These are phyloP conservation scores for Polychaeton citri DNA, from an alignment of 2,329 filamentous ascomycete genomes.

Conservation along the genomic window DNA sequence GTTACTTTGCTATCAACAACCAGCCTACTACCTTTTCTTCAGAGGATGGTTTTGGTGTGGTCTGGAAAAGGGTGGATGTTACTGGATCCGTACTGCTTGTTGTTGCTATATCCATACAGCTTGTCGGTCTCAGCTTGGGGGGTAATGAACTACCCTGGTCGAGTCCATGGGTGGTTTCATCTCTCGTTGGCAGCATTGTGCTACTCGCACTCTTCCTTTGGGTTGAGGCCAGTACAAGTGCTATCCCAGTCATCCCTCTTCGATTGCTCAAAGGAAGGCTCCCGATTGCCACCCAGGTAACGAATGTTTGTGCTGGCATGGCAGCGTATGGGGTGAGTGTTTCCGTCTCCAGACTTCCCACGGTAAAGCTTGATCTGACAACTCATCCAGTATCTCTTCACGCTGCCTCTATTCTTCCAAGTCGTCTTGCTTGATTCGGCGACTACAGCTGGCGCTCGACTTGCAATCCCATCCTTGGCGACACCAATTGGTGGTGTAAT, in stretches of 20 bases:
- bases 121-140: slow-evolving; percentile 30
- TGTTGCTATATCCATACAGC: slow-evolving; percentile 43
- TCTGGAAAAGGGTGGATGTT: slow-evolving; percentile 46
- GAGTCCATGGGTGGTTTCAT: slow-evolving; percentile 27
- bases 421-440: slow-evolving; percentile 50
- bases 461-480: slow-evolving; percentile 32
- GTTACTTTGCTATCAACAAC: slow-evolving; percentile 40
- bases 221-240: slow-evolving; percentile 28
- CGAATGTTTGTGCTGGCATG: slow-evolving; percentile 48
- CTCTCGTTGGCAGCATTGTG: slow-evolving; percentile 24
- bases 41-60: slow-evolving; percentile 21
- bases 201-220: slow-evolving; percentile 25
- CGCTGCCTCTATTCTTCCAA: slow-evolving; percentile 43
- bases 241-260: slow-evolving; percentile 32
- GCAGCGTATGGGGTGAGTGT: slow-evolving; percentile 47
- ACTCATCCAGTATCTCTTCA: slow-evolving; percentile 29
- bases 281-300: slow-evolving; percentile 41
- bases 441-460: slow-evolving; percentile 29
- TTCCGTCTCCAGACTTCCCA: not conserved
- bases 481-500: slow-evolving; percentile 32
- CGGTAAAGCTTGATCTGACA: not conserved
- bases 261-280: slow-evolving; percentile 42
- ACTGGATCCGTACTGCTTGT: slow-evolving; percentile 45
- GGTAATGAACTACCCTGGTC: slow-evolving; percentile 34
- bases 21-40: slow-evolving; percentile 19